These are phyloP conservation scores for Ogataea polymorpha DNA, from an alignment of 805 yeast genomes.

Conservation along the genomic window DNA sequence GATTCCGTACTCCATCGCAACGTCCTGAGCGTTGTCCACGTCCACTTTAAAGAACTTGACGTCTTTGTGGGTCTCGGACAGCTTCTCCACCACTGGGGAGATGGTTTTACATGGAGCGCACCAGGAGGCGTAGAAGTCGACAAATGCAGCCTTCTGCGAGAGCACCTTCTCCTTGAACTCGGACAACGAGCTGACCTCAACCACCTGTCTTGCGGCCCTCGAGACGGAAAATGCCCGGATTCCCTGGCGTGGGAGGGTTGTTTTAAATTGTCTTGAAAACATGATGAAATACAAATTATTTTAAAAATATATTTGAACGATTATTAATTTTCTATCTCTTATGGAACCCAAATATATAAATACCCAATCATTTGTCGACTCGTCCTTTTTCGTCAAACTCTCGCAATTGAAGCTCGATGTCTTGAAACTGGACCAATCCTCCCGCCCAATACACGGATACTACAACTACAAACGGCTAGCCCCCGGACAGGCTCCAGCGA, in stretches of 20 bases:
- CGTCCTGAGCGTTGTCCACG: conserved; percentile 59
- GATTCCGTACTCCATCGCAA: conserved; percentile 59
- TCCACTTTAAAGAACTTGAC: conserved; percentile 68
- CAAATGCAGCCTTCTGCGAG: conserved; percentile 43
- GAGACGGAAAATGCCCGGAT: conserved; percentile 2
- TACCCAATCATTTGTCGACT: conserved; percentile 72
- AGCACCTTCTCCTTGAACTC: conserved; percentile 37
- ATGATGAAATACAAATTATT: not conserved
- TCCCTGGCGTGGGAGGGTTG: conserved; percentile 1
- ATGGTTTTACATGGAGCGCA: conserved; percentile 79
- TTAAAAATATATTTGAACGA: not conserved
- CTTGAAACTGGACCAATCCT: conserved; percentile 57
- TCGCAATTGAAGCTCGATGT: conserved; percentile 72
- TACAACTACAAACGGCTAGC: conserved; percentile 31
- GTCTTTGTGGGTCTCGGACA: conserved; percentile 41
- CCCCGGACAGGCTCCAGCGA: conserved; percentile 30
- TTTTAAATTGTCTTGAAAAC: conserved; percentile 16
- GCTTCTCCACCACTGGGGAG: conserved; percentile 49
- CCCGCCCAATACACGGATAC: conserved; percentile 41
- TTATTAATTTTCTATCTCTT: no score
- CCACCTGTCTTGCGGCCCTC: not conserved
- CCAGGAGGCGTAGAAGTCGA: conserved; percentile 73
- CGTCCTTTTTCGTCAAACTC: conserved; percentile 79
- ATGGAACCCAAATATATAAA: conserved; percentile 40
- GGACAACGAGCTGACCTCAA: conserved; percentile 31